Conservation (phyloP, 306 rosid species). For the Erythrophleum fordii region DNA sequence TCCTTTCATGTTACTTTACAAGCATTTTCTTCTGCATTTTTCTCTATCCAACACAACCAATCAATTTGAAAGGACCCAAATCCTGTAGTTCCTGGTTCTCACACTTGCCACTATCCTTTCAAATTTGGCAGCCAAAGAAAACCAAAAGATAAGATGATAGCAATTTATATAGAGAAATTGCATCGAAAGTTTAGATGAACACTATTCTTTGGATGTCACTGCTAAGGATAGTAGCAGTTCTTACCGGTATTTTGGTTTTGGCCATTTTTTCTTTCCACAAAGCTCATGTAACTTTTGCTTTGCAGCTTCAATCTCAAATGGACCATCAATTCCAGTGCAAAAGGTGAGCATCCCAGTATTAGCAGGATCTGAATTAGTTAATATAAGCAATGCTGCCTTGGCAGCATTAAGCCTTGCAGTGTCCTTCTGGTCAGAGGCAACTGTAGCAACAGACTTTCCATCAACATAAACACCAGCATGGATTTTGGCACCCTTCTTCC, state of each 20-base stretch:
- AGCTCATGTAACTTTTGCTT: slow-evolving; percentile 62
- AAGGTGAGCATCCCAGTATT: background rate
- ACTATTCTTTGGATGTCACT: background rate
- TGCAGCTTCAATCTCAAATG: slow-evolving; percentile 57
- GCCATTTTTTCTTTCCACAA: slow-evolving; percentile 67
- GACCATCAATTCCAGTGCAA: slow-evolving; percentile 33
- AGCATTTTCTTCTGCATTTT: background rate
- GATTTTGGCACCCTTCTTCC: slow-evolving; percentile 46
- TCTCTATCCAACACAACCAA: background rate
- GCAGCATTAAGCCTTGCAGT: slow-evolving; percentile 77
- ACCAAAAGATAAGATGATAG: background rate
- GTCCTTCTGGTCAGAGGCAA: slow-evolving; percentile 65
- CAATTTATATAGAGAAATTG: background rate
- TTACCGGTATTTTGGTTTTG: slow-evolving; percentile 64
- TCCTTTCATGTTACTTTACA: background rate
- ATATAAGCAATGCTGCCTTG: slow-evolving; percentile 57
- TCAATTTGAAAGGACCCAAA: background rate
- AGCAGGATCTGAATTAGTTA: slow-evolving; percentile 31
- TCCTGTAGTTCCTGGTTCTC: background rate
- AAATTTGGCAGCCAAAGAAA: slow-evolving; percentile 2
- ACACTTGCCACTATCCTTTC: background rate
- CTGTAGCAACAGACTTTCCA: slow-evolving; percentile 57
- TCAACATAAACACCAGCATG: slow-evolving; percentile 60
- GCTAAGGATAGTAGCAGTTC: slow-evolving; percentile 14
- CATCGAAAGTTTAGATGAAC: background rate